Evolutionary conservation across 176 grass and related monocot genomes (phyloP).

Genomic region (Oryza glumipatula): DNA sequence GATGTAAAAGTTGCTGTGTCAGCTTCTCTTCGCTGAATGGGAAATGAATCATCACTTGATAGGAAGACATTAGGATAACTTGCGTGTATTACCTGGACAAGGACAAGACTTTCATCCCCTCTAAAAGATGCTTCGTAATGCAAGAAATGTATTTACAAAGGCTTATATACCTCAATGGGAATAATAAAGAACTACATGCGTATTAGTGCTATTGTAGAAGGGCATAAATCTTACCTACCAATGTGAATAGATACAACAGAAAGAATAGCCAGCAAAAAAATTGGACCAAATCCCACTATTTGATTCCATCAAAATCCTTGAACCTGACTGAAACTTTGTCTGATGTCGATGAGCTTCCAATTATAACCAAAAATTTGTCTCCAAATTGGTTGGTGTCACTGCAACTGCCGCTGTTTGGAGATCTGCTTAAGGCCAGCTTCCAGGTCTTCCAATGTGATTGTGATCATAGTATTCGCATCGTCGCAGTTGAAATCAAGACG

Average conservation of each 20-base stretch:
- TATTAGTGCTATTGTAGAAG: slow-evolving; percentile 4
- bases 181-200: slow-evolving; percentile 27
- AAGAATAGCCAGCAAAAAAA: slow-evolving; percentile 18
- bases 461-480: slow-evolving; percentile 64
- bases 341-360: not conserved
- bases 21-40: not conserved
- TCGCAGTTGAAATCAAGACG: slow-evolving; percentile 81
- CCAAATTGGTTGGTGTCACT: slow-evolving; percentile 25
- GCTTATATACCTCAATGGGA: slow-evolving; percentile 2
- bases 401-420: slow-evolving; percentile 42
- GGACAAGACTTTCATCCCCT: not conserved
- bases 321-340: not conserved
- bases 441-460: slow-evolving; percentile 77
- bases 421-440: slow-evolving; percentile 80
- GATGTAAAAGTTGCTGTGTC: not conserved
- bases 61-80: not conserved
- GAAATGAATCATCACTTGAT: not conserved
- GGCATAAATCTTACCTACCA: slow-evolving; percentile 28
- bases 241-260: slow-evolving; percentile 27
- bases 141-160: slow-evolving; percentile 27
- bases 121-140: not conserved
- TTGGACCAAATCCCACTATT: not conserved
- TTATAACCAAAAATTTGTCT: slow-evolving; percentile 4
- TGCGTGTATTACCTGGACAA: not conserved
- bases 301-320: slow-evolving; percentile 13